A percentile compares a stretch with the other conserved stretches of the same genome.
These are phyloP conservation scores for Botrytis paeoniae DNA, from an alignment of 2,329 filamentous ascomycete genomes.

Conservation along the genomic window DNA sequence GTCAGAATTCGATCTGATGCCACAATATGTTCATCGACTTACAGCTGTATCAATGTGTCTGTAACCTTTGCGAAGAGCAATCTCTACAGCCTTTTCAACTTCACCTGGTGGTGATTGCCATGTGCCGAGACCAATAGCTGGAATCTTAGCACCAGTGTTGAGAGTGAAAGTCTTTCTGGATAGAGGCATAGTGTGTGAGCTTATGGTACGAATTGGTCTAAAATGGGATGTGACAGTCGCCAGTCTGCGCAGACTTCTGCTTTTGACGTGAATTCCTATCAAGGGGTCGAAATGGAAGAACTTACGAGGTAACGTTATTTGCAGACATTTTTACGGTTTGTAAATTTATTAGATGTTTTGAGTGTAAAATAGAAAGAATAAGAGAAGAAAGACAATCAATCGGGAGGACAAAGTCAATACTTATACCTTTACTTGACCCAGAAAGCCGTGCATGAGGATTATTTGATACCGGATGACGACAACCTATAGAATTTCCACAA, in stretches of 20 bases:
- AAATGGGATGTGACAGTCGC: conserved; percentile 17
- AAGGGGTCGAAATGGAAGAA: conserved; percentile 7
- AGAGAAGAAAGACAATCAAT: background rate
- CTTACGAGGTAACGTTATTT: conserved; percentile 35
- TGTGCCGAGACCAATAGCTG: conserved; percentile 72
- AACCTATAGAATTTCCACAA: background rate
- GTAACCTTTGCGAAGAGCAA: conserved; percentile 65
- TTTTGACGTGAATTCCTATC: conserved; percentile 24
- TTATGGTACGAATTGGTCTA: conserved; percentile 8
- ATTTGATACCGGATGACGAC: conserved; percentile 15
- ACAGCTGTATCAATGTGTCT: conserved; percentile 66
- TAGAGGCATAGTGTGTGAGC: conserved; percentile 25
- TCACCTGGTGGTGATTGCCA: conserved; percentile 70
- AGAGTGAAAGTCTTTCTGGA: conserved; percentile 59
- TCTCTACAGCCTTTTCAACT: conserved; percentile 68
- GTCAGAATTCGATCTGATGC: conserved; percentile 3
- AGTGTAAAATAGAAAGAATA: background rate
- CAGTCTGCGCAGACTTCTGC: conserved; percentile 20
- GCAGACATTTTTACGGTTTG: conserved; percentile 33
- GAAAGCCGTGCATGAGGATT: background rate
- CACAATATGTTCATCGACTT: conserved; percentile 24
- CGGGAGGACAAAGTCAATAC: background rate
- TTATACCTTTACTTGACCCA: conserved; percentile 15
- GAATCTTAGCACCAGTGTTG: conserved; percentile 76
- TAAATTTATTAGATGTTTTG: background rate